phyloP scores from a whole-genome alignment of 2,329 filamentous ascomycete species.

The Aspergillus oerlinghausenensis region DNA sequence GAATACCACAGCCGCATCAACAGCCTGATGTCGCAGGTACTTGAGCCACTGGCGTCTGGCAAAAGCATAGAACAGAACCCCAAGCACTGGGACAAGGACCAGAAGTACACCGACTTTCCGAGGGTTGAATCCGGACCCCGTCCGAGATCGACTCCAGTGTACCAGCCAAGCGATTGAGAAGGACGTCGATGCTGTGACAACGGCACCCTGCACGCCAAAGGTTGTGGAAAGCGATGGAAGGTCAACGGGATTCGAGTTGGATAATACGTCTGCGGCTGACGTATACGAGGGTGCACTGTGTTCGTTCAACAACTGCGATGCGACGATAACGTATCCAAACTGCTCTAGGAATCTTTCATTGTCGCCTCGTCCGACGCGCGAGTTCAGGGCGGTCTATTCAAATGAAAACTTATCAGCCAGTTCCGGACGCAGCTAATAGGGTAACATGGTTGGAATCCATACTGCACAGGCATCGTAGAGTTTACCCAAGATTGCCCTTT shows the following conservation, averaged over 20 bases:
- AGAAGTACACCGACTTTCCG: conserved; percentile 37
- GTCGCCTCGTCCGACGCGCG: conserved; percentile 64
- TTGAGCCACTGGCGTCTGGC: conserved; percentile 76
- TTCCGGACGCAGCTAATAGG: background rate
- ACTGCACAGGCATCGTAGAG: conserved; percentile 48
- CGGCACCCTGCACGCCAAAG: conserved; percentile 61
- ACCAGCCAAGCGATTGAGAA: conserved; percentile 63
- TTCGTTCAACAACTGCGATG: conserved; percentile 80
- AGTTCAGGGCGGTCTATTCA: conserved; percentile 30
- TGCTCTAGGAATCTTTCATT: conserved; percentile 84
- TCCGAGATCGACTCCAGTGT: conserved; percentile 63
- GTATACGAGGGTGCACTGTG: conserved; percentile 39
- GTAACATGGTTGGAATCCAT: conserved; percentile 15
- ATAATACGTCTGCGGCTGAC: conserved; percentile 31
- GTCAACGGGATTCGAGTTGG: conserved; percentile 26
- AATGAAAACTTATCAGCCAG: background rate
- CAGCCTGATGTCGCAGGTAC: conserved; percentile 68
- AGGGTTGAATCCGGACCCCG: conserved; percentile 39
- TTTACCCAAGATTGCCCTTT: conserved; percentile 31
- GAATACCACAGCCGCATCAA: conserved; percentile 64
- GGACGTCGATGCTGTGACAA: conserved; percentile 59
- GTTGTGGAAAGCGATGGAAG: conserved; percentile 37
- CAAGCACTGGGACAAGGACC: conserved; percentile 48
- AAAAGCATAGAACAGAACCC: conserved; percentile 63
- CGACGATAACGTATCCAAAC: conserved; percentile 89